Percentiles rank a stretch among this genome's conserved stretches.
Evolutionary conservation across 768 basidiomycete species (phyloP).

Genomic region (Collybiopsis luxurians): DNA sequence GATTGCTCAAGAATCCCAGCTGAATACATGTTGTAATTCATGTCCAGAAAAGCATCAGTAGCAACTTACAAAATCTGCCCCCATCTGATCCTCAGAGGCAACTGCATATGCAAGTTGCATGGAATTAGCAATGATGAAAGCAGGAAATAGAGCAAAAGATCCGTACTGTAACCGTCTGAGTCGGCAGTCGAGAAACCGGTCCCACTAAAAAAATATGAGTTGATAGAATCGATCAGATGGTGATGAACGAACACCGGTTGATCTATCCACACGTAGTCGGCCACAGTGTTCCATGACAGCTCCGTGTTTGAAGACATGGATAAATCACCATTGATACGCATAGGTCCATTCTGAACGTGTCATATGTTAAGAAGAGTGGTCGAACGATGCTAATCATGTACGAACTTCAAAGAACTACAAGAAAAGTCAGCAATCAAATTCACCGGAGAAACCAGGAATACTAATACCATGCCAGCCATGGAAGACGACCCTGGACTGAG

Average conservation of each 20-base stretch:
- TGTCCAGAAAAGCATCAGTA: not conserved
- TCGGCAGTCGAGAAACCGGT: slow-evolving; percentile 5
- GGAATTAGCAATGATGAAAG: not conserved
- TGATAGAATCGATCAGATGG: slow-evolving; percentile 5
- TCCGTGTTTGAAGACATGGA: slow-evolving; percentile 28
- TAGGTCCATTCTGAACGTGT: slow-evolving; percentile 60
- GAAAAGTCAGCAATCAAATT: too few species aligned
- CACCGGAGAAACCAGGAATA: too few species aligned
- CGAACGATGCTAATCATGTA: not conserved
- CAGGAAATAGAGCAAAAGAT: not conserved
- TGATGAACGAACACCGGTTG: slow-evolving; percentile 42
- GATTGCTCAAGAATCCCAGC: slow-evolving; percentile 71
- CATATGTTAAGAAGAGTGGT: not conserved
- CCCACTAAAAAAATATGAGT: not conserved
- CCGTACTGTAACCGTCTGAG: slow-evolving; percentile 3
- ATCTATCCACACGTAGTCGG: slow-evolving; percentile 51
- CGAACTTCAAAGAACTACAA: slow-evolving; percentile 4
- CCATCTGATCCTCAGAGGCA: slow-evolving; percentile 65
- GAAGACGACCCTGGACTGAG: slow-evolving; percentile 8
- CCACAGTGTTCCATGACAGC: slow-evolving; percentile 39
- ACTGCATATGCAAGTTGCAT: slow-evolving; percentile 28
- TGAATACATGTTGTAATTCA: slow-evolving; percentile 18
- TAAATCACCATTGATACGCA: slow-evolving; percentile 52
- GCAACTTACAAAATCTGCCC: slow-evolving; percentile 46
- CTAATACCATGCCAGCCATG: slow-evolving; percentile 1